Evolutionary conservation across 345 rosid genomes (phyloP).

Genomic region (Salix suchowensis): DNA sequence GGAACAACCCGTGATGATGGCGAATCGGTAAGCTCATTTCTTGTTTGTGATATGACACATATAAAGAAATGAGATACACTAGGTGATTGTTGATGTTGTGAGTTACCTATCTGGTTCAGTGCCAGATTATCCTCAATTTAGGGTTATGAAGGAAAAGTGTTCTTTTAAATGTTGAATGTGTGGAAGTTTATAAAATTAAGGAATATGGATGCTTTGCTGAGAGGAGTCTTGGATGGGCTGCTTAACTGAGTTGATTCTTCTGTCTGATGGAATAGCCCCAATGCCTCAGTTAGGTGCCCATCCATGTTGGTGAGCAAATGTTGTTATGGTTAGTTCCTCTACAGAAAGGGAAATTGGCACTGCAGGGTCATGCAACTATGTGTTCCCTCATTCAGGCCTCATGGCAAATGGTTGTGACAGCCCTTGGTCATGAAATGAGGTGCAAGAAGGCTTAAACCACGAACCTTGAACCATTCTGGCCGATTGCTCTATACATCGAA

Average conservation of each 20-base stretch:
- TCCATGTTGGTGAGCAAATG: too few species aligned
- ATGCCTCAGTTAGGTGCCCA: not conserved
- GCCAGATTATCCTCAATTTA: too few species aligned
- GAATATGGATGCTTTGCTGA: not conserved
- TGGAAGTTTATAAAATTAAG: not conserved
- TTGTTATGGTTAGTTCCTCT: not conserved
- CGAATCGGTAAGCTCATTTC: conserved; percentile 53
- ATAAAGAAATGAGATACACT: not conserved
- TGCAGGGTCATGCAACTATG: not conserved
- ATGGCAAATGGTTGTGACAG: not conserved
- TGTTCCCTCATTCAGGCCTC: not conserved
- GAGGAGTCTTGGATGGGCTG: not conserved
- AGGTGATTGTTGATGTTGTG: not conserved
- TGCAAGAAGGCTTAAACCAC: not conserved
- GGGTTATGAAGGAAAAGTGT: not conserved
- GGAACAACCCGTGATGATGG: conserved; percentile 94
- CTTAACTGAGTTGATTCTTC: not conserved
- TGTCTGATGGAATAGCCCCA: too few species aligned
- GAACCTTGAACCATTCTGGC: not conserved
- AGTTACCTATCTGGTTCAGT: not conserved
- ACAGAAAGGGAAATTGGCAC: not conserved
- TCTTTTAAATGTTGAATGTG: not conserved
- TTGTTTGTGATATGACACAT: not conserved
- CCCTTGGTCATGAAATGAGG: not conserved
- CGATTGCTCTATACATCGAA: not conserved